Base-by-base conservation (phyloP, 495 filamentous ascomycete species). In the Sphaerosporella brunnea region DNA sequence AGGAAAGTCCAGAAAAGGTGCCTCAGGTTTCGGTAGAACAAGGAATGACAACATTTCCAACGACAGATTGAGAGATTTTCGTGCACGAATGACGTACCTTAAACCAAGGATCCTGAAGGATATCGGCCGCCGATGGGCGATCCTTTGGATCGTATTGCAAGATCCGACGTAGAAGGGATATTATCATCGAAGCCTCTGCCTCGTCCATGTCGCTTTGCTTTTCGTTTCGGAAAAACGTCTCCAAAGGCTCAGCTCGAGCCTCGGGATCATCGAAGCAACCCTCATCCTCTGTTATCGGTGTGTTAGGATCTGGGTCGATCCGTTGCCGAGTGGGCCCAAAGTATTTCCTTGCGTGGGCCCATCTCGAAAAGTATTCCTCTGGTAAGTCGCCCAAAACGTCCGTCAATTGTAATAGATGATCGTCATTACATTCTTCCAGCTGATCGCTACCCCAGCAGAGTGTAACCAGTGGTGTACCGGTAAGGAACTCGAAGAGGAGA, bases 101-200 rank as follows among this genome's bases (percentile, higher is more conserved):
- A 46, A 65, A 65, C 59, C 59, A 65, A 32, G 63, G 56, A 62
- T 63, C 43, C 23, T 19, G 25, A 32, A 63, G 39, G 20, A 62
- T 36, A 25, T 63, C 41, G 13, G 54, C 37, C 53, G 59, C 35
- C 21, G 60, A 58, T 10, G 62, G 62, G 40, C 62, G 44, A 45
- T 58, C 60, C 36, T 38, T 52, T 19, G 62, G 58, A 51, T 62
- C 59, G 54, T 63, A 64, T 23, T 63, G 56, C 49, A 65, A 39
- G 44, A 62, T 64, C 52, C 55, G 53, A 42, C 62, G 53, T 39
- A 65, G 52, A 5, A 64, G 48, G 37, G 45, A 36, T 36, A 60
- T 63, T 10, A 62, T 50, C 18, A 51, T 39, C 16, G 47, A 4
- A 2, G 60, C 55, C 55, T 65, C 60, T 45, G 57, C 54, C 48